These are phyloP conservation scores for Ustilago tritici DNA, from an alignment of 1,284 basidiomycete genomes.

Conservation along the genomic window DNA sequence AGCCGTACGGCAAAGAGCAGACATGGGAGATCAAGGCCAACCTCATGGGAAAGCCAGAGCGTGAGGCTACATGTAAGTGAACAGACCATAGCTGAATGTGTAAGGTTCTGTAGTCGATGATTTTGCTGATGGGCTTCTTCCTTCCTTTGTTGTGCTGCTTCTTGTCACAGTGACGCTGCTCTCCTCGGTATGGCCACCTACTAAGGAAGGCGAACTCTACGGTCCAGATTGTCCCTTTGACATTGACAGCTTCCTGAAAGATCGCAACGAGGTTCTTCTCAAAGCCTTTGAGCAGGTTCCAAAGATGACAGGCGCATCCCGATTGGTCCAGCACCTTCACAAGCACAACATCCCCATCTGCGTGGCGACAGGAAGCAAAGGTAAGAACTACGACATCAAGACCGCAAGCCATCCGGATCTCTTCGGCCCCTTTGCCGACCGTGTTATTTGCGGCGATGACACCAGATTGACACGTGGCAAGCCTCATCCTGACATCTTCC, in stretches of 20 bases:
- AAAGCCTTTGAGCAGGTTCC: slow-evolving; percentile 63
- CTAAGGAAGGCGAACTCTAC: slow-evolving; percentile 40
- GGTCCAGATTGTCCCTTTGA: slow-evolving; percentile 64
- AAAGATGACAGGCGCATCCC: slow-evolving; percentile 67
- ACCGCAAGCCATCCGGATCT: slow-evolving; percentile 53
- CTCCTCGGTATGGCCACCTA: slow-evolving; percentile 62
- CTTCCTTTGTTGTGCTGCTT: not conserved
- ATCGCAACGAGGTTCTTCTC: slow-evolving; percentile 61
- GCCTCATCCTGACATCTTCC: slow-evolving; percentile 68
- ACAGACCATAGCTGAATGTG: not conserved
- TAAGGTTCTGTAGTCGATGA: not conserved
- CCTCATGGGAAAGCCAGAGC: slow-evolving; percentile 69
- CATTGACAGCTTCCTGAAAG: slow-evolving; percentile 63
- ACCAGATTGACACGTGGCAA: slow-evolving; percentile 62
- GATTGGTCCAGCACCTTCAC: slow-evolving; percentile 65
- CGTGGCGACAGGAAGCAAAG: slow-evolving; percentile 68
- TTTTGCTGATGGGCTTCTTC: not conserved
- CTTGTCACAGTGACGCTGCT: slow-evolving; percentile 53
- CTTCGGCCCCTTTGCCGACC: slow-evolving; percentile 60
- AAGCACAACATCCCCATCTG: slow-evolving; percentile 67
- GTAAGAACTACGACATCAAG: slow-evolving; percentile 67
- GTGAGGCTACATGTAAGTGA: slow-evolving; percentile 59
- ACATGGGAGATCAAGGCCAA: slow-evolving; percentile 69
- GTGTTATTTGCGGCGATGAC: slow-evolving; percentile 68
- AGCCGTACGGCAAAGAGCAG: slow-evolving; percentile 68